A percentile compares a stretch with the other conserved stretches of the same genome.
Evolutionary conservation across 306 rosid genomes (phyloP).

Genomic region (Quercus parvula): DNA sequence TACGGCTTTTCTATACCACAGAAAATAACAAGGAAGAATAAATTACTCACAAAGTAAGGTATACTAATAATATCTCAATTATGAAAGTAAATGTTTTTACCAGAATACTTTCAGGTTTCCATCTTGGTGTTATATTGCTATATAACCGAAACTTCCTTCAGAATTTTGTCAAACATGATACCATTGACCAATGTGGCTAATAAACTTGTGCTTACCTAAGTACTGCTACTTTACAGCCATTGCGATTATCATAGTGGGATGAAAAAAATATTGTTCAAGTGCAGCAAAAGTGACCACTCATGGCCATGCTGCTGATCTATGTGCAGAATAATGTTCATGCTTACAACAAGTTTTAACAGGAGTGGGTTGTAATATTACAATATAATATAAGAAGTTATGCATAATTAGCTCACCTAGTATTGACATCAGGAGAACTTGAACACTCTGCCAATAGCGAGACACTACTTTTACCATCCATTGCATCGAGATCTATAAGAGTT

Average conservation of each 20-base stretch:
- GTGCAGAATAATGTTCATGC: background rate
- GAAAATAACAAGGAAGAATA: background rate
- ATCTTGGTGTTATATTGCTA: background rate
- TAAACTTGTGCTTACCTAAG: background rate
- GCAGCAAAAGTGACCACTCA: background rate
- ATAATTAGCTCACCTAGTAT: conserved; percentile 59
- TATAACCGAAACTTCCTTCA: background rate
- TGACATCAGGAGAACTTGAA: conserved; percentile 85
- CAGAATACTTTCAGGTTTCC: background rate
- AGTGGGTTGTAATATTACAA: background rate
- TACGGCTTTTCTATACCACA: conserved; percentile 58
- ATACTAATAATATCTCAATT: background rate
- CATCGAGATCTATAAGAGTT: conserved; percentile 92
- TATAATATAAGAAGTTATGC: background rate
- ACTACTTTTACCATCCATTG: conserved; percentile 93
- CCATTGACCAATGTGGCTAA: too few relatives aligned
- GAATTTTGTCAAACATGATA: background rate
- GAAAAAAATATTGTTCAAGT: background rate
- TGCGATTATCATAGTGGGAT: background rate
- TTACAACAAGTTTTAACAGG: background rate
- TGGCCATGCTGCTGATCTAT: background rate
- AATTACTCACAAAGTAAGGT: background rate
- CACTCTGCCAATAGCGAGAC: conserved; percentile 81
- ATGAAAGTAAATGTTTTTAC: background rate
- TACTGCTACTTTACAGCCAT: background rate